Conservation (phyloP, 371 early-diverging fungal species). For the Apophysomyces trapeziformis region DNA sequence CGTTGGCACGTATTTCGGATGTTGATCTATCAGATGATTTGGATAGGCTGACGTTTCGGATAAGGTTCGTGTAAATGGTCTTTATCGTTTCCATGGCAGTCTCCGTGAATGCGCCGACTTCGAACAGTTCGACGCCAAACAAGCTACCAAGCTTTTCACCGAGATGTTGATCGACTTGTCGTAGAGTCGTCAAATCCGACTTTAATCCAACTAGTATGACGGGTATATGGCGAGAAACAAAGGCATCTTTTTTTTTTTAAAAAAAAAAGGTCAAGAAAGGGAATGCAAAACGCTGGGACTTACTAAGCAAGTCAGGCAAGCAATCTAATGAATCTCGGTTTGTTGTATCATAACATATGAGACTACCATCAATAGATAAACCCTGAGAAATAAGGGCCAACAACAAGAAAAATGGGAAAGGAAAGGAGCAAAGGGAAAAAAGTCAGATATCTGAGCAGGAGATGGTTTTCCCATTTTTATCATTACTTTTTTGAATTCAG, state of each 20-base stretch:
- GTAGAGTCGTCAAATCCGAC: conserved; percentile 26
- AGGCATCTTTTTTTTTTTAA: conserved; percentile 25
- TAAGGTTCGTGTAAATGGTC: conserved; percentile 24
- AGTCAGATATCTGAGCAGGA: not conserved
- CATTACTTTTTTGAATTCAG: conserved; percentile 33
- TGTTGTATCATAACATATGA: conserved; percentile 46
- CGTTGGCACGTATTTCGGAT: not conserved
- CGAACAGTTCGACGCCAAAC: conserved; percentile 29
- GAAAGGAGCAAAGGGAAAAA: not conserved
- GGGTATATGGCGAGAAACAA: conserved; percentile 37
- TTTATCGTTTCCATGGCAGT: conserved; percentile 32
- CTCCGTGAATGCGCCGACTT: conserved; percentile 37
- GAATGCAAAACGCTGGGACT: conserved; percentile 3
- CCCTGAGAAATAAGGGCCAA: conserved; percentile 20
- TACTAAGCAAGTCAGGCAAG: conserved; percentile 45
- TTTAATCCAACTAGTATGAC: conserved; percentile 39
- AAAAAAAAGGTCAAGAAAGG: not conserved
- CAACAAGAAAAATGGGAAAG: not conserved
- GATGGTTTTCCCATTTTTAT: conserved; percentile 10
- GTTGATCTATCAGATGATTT: not conserved
- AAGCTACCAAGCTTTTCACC: conserved; percentile 28
- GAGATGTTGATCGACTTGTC: conserved; percentile 31
- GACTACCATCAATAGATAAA: conserved; percentile 35
- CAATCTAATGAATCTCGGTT: conserved; percentile 37
- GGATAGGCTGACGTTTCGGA: conserved; percentile 16